These are phyloP conservation scores for Candida saitoana DNA, from an alignment of 805 yeast species.

Conservation along the genomic window DNA sequence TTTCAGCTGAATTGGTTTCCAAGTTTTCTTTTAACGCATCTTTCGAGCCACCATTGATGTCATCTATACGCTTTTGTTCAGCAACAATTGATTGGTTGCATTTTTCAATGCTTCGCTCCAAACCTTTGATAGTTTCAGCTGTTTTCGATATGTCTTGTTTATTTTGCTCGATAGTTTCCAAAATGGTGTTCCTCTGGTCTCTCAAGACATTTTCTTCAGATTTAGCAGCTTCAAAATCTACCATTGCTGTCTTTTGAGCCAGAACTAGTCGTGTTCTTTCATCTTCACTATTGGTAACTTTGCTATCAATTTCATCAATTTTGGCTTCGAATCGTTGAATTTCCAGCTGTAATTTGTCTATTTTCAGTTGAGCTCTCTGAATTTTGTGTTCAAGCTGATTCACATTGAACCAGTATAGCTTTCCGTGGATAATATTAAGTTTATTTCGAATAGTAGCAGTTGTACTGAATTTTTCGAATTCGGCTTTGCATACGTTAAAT, in stretches of 20 bases:
- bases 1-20: conserved; percentile 13
- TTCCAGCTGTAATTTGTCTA: conserved; percentile 12
- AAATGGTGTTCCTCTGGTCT: conserved; percentile 12
- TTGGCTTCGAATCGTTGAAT: conserved; percentile 10
- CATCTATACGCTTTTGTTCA: conserved; percentile 39
- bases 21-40: conserved; percentile 24
- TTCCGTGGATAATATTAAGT: conserved; percentile 34
- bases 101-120: conserved; percentile 16
- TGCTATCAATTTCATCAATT: conserved; percentile 13
- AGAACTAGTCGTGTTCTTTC: not conserved
- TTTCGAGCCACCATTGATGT: conserved; percentile 42
- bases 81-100: conserved; percentile 18
- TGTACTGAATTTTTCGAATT: conserved; percentile 31
- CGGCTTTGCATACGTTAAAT: conserved; percentile 24
- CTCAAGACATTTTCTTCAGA: conserved; percentile 13
- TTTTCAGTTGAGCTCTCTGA: conserved; percentile 9
- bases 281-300: conserved; percentile 11
- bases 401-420: conserved; percentile 41
- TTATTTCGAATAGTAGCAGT: conserved; percentile 31
- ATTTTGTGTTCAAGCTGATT: conserved; percentile 25
- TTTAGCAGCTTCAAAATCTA: not conserved
- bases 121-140: conserved; percentile 17
- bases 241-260: not conserved
- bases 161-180: conserved; percentile 13
- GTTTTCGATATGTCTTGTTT: conserved; percentile 18